Percentiles rank a stretch among this genome's conserved stretches.
Evolutionary conservation across 148 eudicot genomes (phyloP).

Genomic region (Cornus suecica): DNA sequence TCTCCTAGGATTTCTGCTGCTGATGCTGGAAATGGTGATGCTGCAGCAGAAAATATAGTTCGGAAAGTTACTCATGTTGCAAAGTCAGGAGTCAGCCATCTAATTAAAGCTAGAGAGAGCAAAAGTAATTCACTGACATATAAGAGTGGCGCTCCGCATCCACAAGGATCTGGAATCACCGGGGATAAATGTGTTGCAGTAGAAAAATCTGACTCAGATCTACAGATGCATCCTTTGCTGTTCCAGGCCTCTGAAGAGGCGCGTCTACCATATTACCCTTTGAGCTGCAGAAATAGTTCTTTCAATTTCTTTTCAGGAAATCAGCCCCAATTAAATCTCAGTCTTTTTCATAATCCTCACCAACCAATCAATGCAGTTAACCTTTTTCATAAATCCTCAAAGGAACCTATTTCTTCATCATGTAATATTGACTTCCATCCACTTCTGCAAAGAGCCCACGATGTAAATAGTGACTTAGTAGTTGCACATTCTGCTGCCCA

Average conservation of each 20-base stretch:
- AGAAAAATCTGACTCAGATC: slow-evolving; percentile 49
- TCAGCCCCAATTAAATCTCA: slow-evolving; percentile 54
- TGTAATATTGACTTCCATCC: slow-evolving; percentile 81
- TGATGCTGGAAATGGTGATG: slow-evolving; percentile 10
- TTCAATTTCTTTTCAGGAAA: slow-evolving; percentile 62
- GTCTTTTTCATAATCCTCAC: slow-evolving; percentile 44
- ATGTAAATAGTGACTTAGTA: slow-evolving; percentile 20
- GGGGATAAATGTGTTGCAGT: slow-evolving; percentile 27
- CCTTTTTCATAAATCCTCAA: slow-evolving; percentile 33
- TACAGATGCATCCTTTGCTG: slow-evolving; percentile 88
- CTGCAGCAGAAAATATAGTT: slow-evolving; percentile 26
- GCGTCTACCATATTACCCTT: slow-evolving; percentile 47
- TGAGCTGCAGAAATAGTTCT: slow-evolving; percentile 43
- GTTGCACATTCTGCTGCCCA: slow-evolving; percentile 27
- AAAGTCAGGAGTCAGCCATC: slow-evolving; percentile 21
- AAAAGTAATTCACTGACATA: slow-evolving; percentile 17
- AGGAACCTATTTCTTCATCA: slow-evolving; percentile 31
- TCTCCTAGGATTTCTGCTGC: slow-evolving; percentile 25
- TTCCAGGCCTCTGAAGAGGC: slow-evolving; percentile 66
- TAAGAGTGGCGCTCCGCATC: slow-evolving; percentile 21
- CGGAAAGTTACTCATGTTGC: slow-evolving; percentile 15
- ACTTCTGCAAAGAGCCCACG: slow-evolving; percentile 62
- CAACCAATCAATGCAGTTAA: slow-evolving; percentile 30
- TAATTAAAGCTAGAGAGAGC: slow-evolving; percentile 23
- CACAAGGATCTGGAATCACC: slow-evolving; percentile 23